Percentiles rank a stretch among this genome's conserved stretches.
These are phyloP conservation scores for Thermothielavioides terrestris DNA, from an alignment of 495 filamentous ascomycete genomes.

Conservation along the genomic window DNA sequence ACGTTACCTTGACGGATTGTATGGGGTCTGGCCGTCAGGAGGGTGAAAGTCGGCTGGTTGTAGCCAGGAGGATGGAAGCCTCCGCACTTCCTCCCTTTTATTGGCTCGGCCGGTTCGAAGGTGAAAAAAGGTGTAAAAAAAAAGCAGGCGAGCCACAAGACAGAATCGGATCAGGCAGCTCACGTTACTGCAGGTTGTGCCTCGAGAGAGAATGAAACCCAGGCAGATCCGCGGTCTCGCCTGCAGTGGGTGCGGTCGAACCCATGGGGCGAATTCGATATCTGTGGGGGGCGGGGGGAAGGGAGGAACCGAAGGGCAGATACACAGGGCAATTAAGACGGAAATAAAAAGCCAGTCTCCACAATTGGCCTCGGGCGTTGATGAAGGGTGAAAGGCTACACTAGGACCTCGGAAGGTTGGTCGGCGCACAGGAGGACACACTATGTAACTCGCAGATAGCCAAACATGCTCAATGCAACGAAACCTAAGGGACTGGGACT, in stretches of 20 bases:
- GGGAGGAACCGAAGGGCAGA: not conserved
- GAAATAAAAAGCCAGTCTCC: conserved; percentile 12
- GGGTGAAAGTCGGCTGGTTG: no score
- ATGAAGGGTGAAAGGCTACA: conserved; percentile 17
- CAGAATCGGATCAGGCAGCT: no score
- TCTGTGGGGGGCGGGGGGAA: not conserved
- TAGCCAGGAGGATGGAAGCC: no score
- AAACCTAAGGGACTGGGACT: no score
- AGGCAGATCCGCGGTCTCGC: conserved; percentile 5
- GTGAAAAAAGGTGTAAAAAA: not conserved
- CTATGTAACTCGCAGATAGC: not conserved
- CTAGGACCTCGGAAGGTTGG: not conserved
- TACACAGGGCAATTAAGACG: no score
- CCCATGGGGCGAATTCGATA: conserved; percentile 6
- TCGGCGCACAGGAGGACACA: not conserved
- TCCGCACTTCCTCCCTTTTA: no score
- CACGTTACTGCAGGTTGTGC: conserved; percentile 1
- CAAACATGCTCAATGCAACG: no score
- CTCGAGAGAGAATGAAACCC: conserved; percentile 1
- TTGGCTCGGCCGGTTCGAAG: no score
- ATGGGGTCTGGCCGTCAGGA: no score
- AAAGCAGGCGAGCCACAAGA: no score
- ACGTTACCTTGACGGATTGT: no score
- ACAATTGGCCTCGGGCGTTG: conserved; percentile 16
- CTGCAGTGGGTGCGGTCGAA: conserved; percentile 3